Evolutionary conservation across 2,329 filamentous ascomycete genomes (phyloP).

Genomic region (Allantophomopsis cytisporea): DNA sequence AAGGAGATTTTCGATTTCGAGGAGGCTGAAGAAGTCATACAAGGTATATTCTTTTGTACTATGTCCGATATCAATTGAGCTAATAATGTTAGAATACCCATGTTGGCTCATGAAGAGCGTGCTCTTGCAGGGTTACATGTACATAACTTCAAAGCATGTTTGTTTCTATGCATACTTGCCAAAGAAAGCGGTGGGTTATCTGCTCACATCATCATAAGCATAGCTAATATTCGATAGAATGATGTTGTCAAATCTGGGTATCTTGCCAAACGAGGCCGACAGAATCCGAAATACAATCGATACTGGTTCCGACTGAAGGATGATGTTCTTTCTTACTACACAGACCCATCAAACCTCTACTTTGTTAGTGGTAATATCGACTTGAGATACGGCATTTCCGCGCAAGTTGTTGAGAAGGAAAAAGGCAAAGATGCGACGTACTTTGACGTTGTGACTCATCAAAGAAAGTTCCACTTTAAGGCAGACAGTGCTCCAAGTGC

Average conservation of each 20-base stretch:
- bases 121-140: constrained; percentile 86
- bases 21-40: constrained; percentile 69
- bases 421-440: constrained; percentile 56
- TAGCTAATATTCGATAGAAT: constrained; percentile 33
- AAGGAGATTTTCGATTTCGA: constrained; percentile 82
- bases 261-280: constrained; percentile 74
- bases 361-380: constrained; percentile 89
- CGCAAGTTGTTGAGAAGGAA: constrained; percentile 62
- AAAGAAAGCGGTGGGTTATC: constrained; percentile 63
- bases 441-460: constrained; percentile 72
- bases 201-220: not conserved
- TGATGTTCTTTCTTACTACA: constrained; percentile 83
- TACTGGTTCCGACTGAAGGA: constrained; percentile 93
- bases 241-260: constrained; percentile 76
- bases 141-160: constrained; percentile 84
- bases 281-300: constrained; percentile 75
- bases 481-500: constrained; percentile 81
- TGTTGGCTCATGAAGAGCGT: constrained; percentile 91
- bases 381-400: constrained; percentile 80
- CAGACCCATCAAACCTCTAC: constrained; percentile 72
- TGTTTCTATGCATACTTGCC: constrained; percentile 98
- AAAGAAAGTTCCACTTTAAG: constrained; percentile 74
- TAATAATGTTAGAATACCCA: constrained; percentile 55
- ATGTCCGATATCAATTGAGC: constrained; percentile 1
- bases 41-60: constrained; percentile 32